Base-by-base conservation (phyloP, 1,284 basidiomycete genomes). In the Irpex sp. region DNA sequence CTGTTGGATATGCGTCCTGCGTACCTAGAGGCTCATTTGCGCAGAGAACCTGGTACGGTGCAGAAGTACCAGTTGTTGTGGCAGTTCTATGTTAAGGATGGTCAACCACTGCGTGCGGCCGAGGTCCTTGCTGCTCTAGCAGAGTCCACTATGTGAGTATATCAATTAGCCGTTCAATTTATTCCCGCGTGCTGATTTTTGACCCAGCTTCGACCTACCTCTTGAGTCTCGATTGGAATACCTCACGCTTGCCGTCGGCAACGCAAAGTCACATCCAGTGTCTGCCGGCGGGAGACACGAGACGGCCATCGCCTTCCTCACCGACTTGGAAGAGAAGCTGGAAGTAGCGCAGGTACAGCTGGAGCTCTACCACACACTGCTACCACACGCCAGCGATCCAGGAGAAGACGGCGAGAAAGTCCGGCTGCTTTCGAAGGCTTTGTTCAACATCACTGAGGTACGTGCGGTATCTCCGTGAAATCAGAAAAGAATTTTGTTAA, bases 341-440 rank as follows among this genome's bases (percentile, higher is more conserved):
- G 97, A 99, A 61, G 97, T 99, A 12, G 93, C 95, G 3, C 92
- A 96, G 75, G 94, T 99, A 8, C 97, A 99, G 71, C 80, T 96
- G 47, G 95, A 98, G 74, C 83, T 96, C 53, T 90, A 88, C 72
- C 82, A 86, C 64, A 77, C 79, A 1, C 80, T 93, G 48, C 72
- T 85, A 16, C 82, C 83, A 14, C 83, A 84, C 67, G 78, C 90
- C 28, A 74, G 81, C 63, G 83, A 90, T 63, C 78, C 80, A 10
- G 79, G 78, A 2, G 82, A 83, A 65, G 80, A 83, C 58, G 81
- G 79, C 12, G 78, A 82, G 45, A 79, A 82, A 64, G 81, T 91
- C 66, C 79, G 78, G 61, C 69, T 79, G 9, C 73, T 92, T 47
- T 81, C 83, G 57, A 80, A 78, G 65, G 75, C 76, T 33, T 69